Base-by-base conservation (phyloP, 2,329 filamentous ascomycete genomes). In the Neospermospora avenae region DNA sequence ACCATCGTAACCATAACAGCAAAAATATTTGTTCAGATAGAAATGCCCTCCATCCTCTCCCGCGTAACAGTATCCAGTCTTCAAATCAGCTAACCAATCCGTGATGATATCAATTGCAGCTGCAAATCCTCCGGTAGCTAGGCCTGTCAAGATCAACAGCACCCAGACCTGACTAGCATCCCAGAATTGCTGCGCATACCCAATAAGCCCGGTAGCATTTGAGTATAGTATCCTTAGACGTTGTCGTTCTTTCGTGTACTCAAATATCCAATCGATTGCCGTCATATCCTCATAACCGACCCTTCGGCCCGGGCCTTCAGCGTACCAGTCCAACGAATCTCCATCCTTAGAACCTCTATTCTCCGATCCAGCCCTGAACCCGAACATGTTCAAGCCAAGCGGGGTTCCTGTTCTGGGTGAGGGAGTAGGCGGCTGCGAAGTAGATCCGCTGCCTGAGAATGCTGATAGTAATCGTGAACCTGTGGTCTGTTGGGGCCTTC, bases 241-340 rank as follows among this genome's bases (percentile, higher is more conserved):
- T 74, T 96, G 91, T 20, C 95, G 85, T 77, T 99, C 95, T 74
- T 97, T 97, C 55, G 90, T 95, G 72, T 98, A 96, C 75, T 99
- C 95, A 70, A 96, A 98, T 72, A 98, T 98, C 95, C 95, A 99
- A 78, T 99, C 95, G 73, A 99, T 99, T 60, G 95, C 93, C 16
- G 93, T 97, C 73, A 97, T 80, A 76, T 99, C 90, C 71, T 97
- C 93, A 77, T 99, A 99, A 57, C 90, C 93, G 39, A 97, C 93
- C 71, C 95, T 85, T 56, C 91, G 85, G 1, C 93, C 93, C 0
- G 91, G 92, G 0, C 91, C 92, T 74, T 97, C 93, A 51, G 88
- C 82, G 72, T 96, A 90, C 93, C 93, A 98, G 74, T 98, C 93
- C 48, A 81, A 73, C 3, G 80, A 75, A 31, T 73, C 70, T 55